A percentile compares a stretch with the other conserved stretches of the same genome.
Conservation (phyloP, 2,329 filamentous ascomycete species). For the Microsporum canis region DNA sequence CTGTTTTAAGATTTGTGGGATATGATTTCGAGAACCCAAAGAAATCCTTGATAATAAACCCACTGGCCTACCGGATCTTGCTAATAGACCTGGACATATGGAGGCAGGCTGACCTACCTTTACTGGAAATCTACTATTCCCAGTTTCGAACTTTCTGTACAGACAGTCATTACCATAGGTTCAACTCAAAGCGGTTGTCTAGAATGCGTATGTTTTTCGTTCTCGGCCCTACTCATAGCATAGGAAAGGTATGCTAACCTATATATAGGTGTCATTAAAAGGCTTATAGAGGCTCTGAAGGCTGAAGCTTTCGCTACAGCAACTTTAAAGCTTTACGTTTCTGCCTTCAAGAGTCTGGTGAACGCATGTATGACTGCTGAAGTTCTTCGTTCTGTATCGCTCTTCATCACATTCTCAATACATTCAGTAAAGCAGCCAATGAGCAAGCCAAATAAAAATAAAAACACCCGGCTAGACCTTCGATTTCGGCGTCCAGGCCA, state of each 20-base stretch:
- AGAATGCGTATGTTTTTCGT: constrained; percentile 65
- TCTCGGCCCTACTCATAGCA: background rate
- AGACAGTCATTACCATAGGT: constrained; percentile 83
- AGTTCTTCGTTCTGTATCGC: constrained; percentile 70
- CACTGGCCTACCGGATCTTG: constrained; percentile 81
- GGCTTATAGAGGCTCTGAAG: constrained; percentile 80
- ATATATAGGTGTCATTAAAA: constrained; percentile 67
- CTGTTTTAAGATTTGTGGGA: constrained; percentile 77
- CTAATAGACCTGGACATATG: constrained; percentile 90
- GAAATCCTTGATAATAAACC: constrained; percentile 89
- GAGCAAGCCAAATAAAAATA: constrained; percentile 35
- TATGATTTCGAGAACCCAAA: constrained; percentile 70
- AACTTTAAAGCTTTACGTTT: constrained; percentile 63
- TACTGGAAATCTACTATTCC: constrained; percentile 81
- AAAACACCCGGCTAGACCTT: constrained; percentile 30
- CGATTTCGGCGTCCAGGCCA: constrained; percentile 21
- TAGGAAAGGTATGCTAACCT: constrained; percentile 18
- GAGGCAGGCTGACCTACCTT: constrained; percentile 63
- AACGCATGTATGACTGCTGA: constrained; percentile 72
- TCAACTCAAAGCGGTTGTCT: constrained; percentile 76
- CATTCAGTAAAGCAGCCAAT: constrained; percentile 48
- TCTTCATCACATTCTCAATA: constrained; percentile 88
- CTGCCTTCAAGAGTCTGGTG: constrained; percentile 67
- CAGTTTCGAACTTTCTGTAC: constrained; percentile 82
- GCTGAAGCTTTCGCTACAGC: constrained; percentile 63